Evolutionary conservation across 1,139 yeast genomes (phyloP), one percentile per base, ranked within the genome.

Genomic region (Pichia cactophila): DNA sequence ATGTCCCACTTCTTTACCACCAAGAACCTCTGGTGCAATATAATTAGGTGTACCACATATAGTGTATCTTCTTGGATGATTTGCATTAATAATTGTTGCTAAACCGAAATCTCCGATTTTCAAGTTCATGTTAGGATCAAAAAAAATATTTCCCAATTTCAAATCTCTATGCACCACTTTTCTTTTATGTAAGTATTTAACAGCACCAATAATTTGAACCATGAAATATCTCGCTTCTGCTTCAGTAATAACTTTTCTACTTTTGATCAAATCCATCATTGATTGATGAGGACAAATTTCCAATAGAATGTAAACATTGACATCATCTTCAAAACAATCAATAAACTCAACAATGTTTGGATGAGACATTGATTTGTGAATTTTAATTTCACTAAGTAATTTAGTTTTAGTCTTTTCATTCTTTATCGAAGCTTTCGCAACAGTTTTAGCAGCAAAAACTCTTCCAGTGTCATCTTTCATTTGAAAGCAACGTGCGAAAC

Each of bases 21-120:
- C 86, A 56, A 92, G 73, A 16, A 92, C 96, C 69, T 92, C 98
- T 10, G 98, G 98, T 0, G 97, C 97, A 64, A 92, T 92, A 66
- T 92, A 92, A 69, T 92, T 92, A 53, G 98, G 98, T 16, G 98
- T 92, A 50, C 98, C 98, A 68, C 98, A 92, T 50, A 92, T 87
- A 46, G 98, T 90, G 63, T 83, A 86, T 62, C 90, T 88, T 58
- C 94, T 80, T 48, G 87, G 86, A 53, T 77, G 78, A 38, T 75
- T 73, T 8, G 61, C 50, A 39, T 86, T 86, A 56, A 90, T 74
- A 16, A 87, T 84, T 1, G 97, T 89, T 12, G 98, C 98, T 56
- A 92, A 76, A 41, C 98, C 98, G 70, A 92, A 92, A 67, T 92
- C 98, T 55, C 97, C 97, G 58, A 92, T 85, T 65, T 92, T 92